Percentiles rank a stretch among this genome's conserved stretches.
These are phyloP conservation scores for Keithomyces neogunnii DNA, from an alignment of 2,329 filamentous ascomycete genomes.

Conservation along the genomic window DNA sequence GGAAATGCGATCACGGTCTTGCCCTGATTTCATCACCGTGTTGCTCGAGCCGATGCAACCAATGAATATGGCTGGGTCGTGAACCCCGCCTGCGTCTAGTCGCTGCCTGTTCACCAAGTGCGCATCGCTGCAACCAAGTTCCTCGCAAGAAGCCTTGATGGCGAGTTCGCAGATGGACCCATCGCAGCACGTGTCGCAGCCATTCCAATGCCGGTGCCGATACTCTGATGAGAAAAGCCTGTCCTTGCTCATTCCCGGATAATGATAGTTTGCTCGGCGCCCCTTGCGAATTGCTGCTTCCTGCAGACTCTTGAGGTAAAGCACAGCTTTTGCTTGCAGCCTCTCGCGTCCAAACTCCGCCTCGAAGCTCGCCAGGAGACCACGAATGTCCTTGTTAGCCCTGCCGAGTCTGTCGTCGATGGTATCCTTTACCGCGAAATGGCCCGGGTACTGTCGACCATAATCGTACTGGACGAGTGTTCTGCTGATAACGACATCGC, in stretches of 20 bases:
- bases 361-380: conserved; percentile 14
- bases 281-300: conserved; percentile 4
- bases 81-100: conserved; percentile 5
- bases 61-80: conserved; percentile 20
- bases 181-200: conserved; percentile 4
- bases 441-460: conserved; percentile 15
- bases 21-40: conserved; percentile 28
- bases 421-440: conserved; percentile 16
- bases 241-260: conserved; percentile 18
- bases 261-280: conserved; percentile 10
- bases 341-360: conserved; percentile 9
- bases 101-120: conserved; percentile 22
- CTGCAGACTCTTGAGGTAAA: conserved; percentile 12
- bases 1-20: conserved; percentile 25
- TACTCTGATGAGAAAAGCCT: conserved; percentile 18
- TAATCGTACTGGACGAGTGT: conserved; percentile 20
- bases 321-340: conserved; percentile 6
- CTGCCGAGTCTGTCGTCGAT: conserved; percentile 17
- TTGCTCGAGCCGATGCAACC: conserved; percentile 30
- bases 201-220: conserved; percentile 18
- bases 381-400: conserved; percentile 19
- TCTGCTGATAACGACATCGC: conserved; percentile 25
- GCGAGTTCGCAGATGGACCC: conserved; percentile 14
- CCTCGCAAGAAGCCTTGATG: conserved; percentile 7
- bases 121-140: conserved; percentile 6